These are phyloP conservation scores for Phycomyces blakesleeanus DNA, from an alignment of 192 early-diverging fungal species.

Conservation along the genomic window DNA sequence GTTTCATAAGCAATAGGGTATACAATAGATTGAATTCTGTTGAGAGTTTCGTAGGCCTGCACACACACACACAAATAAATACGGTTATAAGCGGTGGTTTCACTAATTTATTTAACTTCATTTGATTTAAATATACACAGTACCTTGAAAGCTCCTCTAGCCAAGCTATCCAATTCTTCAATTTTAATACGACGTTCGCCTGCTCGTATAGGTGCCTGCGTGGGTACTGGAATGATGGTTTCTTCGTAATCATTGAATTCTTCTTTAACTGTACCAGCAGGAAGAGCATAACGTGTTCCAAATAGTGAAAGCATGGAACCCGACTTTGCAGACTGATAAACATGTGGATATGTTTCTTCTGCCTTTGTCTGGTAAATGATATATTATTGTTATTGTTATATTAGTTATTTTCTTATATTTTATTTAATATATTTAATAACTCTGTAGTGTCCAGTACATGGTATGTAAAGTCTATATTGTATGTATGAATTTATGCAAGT, in stretches of 20 bases:
- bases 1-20: conserved; percentile 89
- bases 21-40: conserved; percentile 94
- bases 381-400: no score
- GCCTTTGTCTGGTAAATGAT: conserved; percentile 8
- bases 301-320: conserved; percentile 73
- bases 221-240: conserved; percentile 80
- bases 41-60: conserved; percentile 81
- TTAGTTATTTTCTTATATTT: no score
- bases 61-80: no score
- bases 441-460: no score
- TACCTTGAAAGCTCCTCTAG: conserved; percentile 69
- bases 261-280: conserved; percentile 66
- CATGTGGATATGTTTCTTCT: conserved; percentile 67
- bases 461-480: no score
- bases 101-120: no score
- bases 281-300: conserved; percentile 77
- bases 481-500: no score
- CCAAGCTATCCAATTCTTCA: conserved; percentile 69
- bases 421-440: no score
- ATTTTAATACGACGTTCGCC: conserved; percentile 67
- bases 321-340: conserved; percentile 69
- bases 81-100: no score
- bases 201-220: conserved; percentile 57
- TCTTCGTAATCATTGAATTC: conserved; percentile 87
- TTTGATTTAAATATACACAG: no score